phyloP scores from a whole-genome alignment of 2,329 filamentous ascomycete genomes.

The Cladosporium phlei region DNA sequence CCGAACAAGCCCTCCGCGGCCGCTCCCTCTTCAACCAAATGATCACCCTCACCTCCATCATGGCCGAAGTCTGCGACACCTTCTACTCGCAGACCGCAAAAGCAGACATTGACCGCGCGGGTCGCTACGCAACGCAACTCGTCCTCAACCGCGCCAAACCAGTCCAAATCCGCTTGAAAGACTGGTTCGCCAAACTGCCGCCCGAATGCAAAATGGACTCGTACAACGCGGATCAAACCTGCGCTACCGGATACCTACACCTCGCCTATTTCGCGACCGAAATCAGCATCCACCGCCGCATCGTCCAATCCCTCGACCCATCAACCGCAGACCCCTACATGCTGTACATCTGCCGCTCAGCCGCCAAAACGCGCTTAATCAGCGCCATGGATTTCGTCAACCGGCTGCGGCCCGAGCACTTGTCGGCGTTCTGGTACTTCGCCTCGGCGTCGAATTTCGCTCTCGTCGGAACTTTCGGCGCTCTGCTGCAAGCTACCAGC shows the following conservation, averaged over 20 bases:
- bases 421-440: constrained; percentile 91
- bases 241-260: constrained; percentile 63
- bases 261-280: constrained; percentile 91
- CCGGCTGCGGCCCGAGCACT: constrained; percentile 76
- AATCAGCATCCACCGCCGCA: constrained; percentile 86
- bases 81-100: constrained; percentile 79
- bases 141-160: constrained; percentile 73
- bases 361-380: constrained; percentile 88
- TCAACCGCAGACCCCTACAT: constrained; percentile 64
- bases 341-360: constrained; percentile 85
- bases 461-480: constrained; percentile 89
- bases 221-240: constrained; percentile 33
- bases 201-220: constrained; percentile 59
- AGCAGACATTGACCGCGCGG: constrained; percentile 61
- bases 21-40: constrained; percentile 69
- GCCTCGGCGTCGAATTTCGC: constrained; percentile 87
- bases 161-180: constrained; percentile 75
- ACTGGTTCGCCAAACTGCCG: constrained; percentile 73
- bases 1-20: constrained; percentile 60
- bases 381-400: constrained; percentile 98
- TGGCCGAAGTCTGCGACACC: constrained; percentile 74
- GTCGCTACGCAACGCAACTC: constrained; percentile 64
- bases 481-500: constrained; percentile 81
- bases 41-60: constrained; percentile 68
- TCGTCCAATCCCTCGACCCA: constrained; percentile 70